Base-by-base conservation (phyloP, 192 early-diverging fungal species). In the Tieghemiomyces parasiticus region DNA sequence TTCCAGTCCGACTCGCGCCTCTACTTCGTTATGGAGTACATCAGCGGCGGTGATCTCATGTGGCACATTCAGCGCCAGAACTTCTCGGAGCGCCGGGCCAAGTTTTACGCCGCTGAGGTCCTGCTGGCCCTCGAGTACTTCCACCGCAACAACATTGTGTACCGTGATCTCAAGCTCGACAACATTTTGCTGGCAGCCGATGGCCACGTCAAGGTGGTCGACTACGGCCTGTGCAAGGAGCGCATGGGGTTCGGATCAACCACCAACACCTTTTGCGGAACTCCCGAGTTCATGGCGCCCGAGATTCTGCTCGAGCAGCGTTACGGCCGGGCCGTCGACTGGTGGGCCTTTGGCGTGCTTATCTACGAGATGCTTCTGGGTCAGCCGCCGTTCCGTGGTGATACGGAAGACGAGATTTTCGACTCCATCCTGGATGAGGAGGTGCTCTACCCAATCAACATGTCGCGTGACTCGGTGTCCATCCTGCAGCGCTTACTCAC, bases 1-100 rank as follows among this genome's bases (percentile, higher is more conserved):
- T 96, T 95, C 79, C 92, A 96, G 69, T 92, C 90, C 1, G 86
- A 92, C 55, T 90, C 86, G 44, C 76, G 93, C 56, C 83, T 99
- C 42, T 99, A 95, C 71, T 97, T 97, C 71, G 93, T 95, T 13
- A 96, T 95, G 90, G 95, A 98, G 63, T 98, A 92, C 73, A 90
- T 95, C 38, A 82, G 81, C 28, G 95, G 95, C 62, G 95, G 95
- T 50, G 95, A 99, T 71, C 69, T 99, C 69, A 97, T 99, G 92
- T 90, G 92, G 81, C 94, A 97, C 67, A 93, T 99, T 58, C 94
- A 97, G 67, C 84, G 86, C 60, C 87, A 87, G 54, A 71, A 79
- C 58, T 97, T 99, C 63, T 84, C 90, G 47, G 90, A 93, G 70
- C 75, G 87, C 42, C 78, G 88, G 58, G 93, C 95, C 42, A 92